These are phyloP conservation scores for Hapsidospora chrysogenum DNA, from an alignment of 495 filamentous ascomycete genomes.

Conservation along the genomic window DNA sequence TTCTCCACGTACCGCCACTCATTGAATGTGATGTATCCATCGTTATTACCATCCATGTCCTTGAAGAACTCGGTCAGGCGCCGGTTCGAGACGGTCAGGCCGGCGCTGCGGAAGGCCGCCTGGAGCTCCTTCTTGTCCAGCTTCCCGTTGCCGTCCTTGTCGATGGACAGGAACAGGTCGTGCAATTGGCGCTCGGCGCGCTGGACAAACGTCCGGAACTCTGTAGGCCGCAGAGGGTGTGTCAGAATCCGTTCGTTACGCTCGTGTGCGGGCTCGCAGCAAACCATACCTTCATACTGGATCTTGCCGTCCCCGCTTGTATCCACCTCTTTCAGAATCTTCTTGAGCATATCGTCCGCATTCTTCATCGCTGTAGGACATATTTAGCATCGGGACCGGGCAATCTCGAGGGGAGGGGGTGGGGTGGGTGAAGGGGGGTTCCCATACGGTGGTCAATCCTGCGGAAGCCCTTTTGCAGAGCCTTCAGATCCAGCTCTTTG, in stretches of 20 bases:
- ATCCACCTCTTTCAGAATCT: slow-evolving; percentile 67
- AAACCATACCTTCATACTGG: slow-evolving; percentile 58
- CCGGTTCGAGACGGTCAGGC: slow-evolving; percentile 58
- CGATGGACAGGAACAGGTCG: slow-evolving; percentile 72
- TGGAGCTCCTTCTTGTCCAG: slow-evolving; percentile 73
- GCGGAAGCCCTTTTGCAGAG: slow-evolving; percentile 65
- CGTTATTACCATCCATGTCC: slow-evolving; percentile 77
- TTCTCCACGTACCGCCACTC: slow-evolving; percentile 76
- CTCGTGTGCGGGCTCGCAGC: too few species aligned
- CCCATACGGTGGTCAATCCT: slow-evolving; percentile 76
- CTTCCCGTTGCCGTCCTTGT: slow-evolving; percentile 73
- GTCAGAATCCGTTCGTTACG: too few species aligned
- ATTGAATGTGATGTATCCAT: slow-evolving; percentile 75
- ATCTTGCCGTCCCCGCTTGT: slow-evolving; percentile 77
- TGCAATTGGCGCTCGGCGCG: slow-evolving; percentile 69
- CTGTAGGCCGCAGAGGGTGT: slow-evolving; percentile 23
- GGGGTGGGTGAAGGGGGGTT: not conserved
- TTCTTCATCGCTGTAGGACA: slow-evolving; percentile 63
- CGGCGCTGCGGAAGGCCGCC: slow-evolving; percentile 58
- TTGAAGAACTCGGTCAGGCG: slow-evolving; percentile 74
- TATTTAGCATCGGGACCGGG: slow-evolving; percentile 2
- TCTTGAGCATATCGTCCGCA: slow-evolving; percentile 69
- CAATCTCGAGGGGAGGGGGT: slow-evolving; percentile 1
- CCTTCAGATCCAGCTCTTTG: slow-evolving; percentile 67
- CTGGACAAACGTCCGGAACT: slow-evolving; percentile 79